A percentile compares a stretch with the other conserved stretches of the same genome.
These are phyloP conservation scores for Gomphus sp. DNA, from an alignment of 1,284 basidiomycete species.

Conservation along the genomic window DNA sequence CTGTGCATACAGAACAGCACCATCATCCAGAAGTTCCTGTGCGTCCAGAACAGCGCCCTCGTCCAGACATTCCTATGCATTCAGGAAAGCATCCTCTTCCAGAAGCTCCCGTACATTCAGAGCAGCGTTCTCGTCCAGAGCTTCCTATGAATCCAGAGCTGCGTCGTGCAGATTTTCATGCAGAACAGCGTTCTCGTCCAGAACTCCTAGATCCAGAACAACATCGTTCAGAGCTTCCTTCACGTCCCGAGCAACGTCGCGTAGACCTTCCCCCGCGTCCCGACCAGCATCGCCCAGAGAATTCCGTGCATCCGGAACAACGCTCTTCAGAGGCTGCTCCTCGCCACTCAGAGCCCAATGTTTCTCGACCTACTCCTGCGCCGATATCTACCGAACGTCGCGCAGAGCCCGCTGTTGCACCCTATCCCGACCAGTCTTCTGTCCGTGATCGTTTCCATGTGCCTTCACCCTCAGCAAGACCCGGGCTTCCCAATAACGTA, in stretches of 20 bases:
- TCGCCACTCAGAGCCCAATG: constrained; percentile 24
- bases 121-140: background rate
- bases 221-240: constrained; percentile 21
- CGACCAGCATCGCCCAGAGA: background rate
- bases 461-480: constrained; percentile 14
- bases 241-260: background rate
- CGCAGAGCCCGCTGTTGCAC: constrained; percentile 16
- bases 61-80: background rate
- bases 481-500: constrained; percentile 20
- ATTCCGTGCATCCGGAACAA: constrained; percentile 9
- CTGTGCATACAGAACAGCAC: background rate
- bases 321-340: background rate
- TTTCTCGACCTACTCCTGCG: constrained; percentile 16
- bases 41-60: background rate
- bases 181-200: background rate
- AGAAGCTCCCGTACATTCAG: background rate
- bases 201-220: background rate
- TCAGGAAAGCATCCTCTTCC: background rate
- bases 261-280: background rate
- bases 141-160: background rate
- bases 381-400: constrained; percentile 17
- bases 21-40: background rate
- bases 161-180: background rate
- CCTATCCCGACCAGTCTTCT: constrained; percentile 13
- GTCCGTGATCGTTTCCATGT: constrained; percentile 19